Conservation (phyloP, 208 protist species). For the Blechomonas ayalai region DNA sequence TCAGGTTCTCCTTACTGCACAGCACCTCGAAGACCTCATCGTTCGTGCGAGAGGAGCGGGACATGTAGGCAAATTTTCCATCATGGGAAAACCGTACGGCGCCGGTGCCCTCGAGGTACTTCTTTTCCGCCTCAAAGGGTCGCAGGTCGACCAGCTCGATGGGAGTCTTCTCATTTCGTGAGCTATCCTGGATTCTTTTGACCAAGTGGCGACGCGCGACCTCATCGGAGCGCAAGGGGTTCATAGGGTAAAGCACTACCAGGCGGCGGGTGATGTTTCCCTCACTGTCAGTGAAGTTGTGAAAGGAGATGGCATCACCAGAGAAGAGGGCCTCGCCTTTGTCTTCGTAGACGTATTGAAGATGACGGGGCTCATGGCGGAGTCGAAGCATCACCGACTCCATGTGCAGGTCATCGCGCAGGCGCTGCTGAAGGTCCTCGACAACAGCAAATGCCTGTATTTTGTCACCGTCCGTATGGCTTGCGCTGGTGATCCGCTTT, state of each 20-base stretch:
- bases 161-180: conserved; percentile 9
- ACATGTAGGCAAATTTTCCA: conserved; percentile 64
- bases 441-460: conserved; percentile 16
- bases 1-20: conserved; percentile 49
- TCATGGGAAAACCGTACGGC: conserved; percentile 55
- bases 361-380: conserved; percentile 12
- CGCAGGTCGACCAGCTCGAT: conserved; percentile 65
- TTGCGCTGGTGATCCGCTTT: conserved; percentile 16
- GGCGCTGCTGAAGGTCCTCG: conserved; percentile 6
- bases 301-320: conserved; percentile 44
- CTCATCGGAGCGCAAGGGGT: conserved; percentile 31
- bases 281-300: conserved; percentile 55
- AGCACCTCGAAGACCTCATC: conserved; percentile 48
- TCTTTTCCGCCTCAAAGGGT: conserved; percentile 29
- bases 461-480: conserved; percentile 24
- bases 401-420: conserved; percentile 3
- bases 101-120: conserved; percentile 58
- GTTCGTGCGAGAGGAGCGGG: conserved; percentile 41
- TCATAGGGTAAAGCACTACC: conserved; percentile 72
- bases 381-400: conserved; percentile 12
- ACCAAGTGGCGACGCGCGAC: conserved; percentile 43
- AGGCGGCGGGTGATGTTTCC: conserved; percentile 48
- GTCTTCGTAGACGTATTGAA: conserved; percentile 18
- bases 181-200: conserved; percentile 20
- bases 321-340: conserved; percentile 40